Base-by-base conservation (phyloP, 495 filamentous ascomycete species). In the Aspergillus ostianus region DNA sequence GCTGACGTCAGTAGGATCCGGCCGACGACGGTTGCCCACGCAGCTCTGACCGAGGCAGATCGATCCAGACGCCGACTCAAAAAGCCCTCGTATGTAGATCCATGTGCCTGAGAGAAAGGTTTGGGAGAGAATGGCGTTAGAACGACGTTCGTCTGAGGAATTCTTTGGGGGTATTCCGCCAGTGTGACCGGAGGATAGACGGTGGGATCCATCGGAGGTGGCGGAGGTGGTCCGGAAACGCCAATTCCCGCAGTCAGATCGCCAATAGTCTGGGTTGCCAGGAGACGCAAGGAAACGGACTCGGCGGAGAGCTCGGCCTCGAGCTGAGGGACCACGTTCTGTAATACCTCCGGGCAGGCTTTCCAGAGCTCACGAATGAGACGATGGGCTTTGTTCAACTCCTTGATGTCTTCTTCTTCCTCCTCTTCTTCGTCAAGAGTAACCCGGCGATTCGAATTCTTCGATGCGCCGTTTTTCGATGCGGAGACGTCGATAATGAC, bases 281-380 rank as follows among this genome's bases (percentile, higher is more conserved):
- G 77, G 46, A 91, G 80, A 32, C 94, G 89, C 19, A 99, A 73
- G 58, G 93, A 86, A 4, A 91, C 80, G 50, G 95, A 94, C 71
- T 98, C 95, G 7, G 91, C 90, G 6, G 88, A 88, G 20, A 99
- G 73, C 71, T 99, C 93, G 46, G 91, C 90, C 67, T 99, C 95
- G 53, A 99, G 79, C 66, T 96, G 92, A 6, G 92, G 93, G 27
- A 99, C 87, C 19, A 98, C 93, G 64, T 97, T 96, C 58, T 91
- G 89, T 12, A 99, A 80, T 19, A 97, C 92, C 29, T 87, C 81
- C 15, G 94, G 92, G 32, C 89, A 91, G 46, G 92, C 92, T 63
- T 91, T 87, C 94, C 94, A 99, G 8, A 99, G 82, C 70, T 99
- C 94, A 48, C 93, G 85, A 23, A 97, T 84, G 52, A 99, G 80